Base-by-base conservation (phyloP, 108 stramenopile species). In the Cyclotella baltica region DNA sequence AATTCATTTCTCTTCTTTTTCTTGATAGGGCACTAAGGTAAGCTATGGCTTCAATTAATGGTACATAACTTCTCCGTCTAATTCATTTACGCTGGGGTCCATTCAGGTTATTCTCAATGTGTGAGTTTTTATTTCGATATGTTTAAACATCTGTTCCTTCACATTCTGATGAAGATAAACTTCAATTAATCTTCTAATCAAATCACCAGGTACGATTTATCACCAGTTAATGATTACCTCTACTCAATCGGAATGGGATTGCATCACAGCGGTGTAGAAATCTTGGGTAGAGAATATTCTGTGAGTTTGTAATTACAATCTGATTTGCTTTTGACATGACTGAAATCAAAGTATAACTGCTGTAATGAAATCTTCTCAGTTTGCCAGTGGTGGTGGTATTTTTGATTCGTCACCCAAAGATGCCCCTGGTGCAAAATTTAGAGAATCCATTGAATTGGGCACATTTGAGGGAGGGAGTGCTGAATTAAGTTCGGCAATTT, bases 221-320 rank as follows among this genome's bases (percentile, higher is more conserved):
- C 81, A 58, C 90, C 90, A 18, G 87, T 81, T 22, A 97, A 97
- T 77, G 95, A 94, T 43, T 82, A 61, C 43, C 46, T 82, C 3
- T 76, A 82, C 56, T 77, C 90, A 13, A 52, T 94, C 15, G 97
- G 97, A 2, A 83, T 96, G 65, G 97, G 94, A 13, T 48, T 95
- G 13, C 91, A 98, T 74, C 97, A 98, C 73, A 86, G 86, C 18
- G 97, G 97, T 56, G 84, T 98, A 9, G 94, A 97, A 76, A 87
- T 97, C 22, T 56, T 62, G 46, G 93, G 96, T 0, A 69, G 51
- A 25, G 97, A 97, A 72, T 96, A 95, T 67, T 82, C 83, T 23
- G 59, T 62, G 59, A 62, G 59, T 62, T 62, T 34, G 2, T 0
- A 0, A 43, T 43, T 43, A n/a, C n/a, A n/a, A n/a, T n/a, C n/a